A percentile compares a stretch with the other conserved stretches of the same genome.
These are phyloP conservation scores for Corymbia maculata DNA, from an alignment of 345 rosid species.

Conservation along the genomic window DNA sequence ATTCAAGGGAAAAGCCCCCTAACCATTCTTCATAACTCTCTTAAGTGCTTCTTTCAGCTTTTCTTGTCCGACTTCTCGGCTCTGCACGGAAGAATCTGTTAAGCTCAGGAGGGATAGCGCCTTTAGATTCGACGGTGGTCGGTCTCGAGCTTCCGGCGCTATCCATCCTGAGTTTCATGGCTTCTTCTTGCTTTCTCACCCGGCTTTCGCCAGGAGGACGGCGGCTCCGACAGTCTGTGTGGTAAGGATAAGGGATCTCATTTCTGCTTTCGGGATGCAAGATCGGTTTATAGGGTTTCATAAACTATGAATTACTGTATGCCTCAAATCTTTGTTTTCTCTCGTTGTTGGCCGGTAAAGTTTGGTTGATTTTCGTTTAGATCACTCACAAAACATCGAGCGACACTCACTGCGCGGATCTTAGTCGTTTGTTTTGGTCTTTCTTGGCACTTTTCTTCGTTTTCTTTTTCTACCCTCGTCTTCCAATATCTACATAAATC, in stretches of 20 bases:
- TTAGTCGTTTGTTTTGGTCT: background rate
- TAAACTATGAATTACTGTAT: background rate
- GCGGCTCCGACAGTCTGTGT: background rate
- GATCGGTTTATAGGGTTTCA: background rate
- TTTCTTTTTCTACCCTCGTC: background rate
- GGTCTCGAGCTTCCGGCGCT: conserved; percentile 4
- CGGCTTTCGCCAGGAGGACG: background rate
- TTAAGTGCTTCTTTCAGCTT: background rate
- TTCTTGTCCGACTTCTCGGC: background rate
- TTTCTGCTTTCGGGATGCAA: background rate
- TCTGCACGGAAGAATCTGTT: conserved; percentile 9
- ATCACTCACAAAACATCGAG: background rate
- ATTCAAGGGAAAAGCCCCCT: background rate
- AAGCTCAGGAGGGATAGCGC: conserved; percentile 54
- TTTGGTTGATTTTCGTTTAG: background rate
- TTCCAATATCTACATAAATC: background rate
- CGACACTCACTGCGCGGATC: background rate
- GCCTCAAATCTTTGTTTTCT: background rate
- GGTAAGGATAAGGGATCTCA: background rate
- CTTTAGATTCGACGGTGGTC: background rate
- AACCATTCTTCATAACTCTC: background rate
- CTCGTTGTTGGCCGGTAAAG: background rate
- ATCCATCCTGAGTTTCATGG: conserved; percentile 28
- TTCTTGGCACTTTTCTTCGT: background rate
- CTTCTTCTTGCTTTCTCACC: background rate